These are phyloP conservation scores for Otatea glauca DNA, from an alignment of 176 grass and related monocot species.

Conservation along the genomic window DNA sequence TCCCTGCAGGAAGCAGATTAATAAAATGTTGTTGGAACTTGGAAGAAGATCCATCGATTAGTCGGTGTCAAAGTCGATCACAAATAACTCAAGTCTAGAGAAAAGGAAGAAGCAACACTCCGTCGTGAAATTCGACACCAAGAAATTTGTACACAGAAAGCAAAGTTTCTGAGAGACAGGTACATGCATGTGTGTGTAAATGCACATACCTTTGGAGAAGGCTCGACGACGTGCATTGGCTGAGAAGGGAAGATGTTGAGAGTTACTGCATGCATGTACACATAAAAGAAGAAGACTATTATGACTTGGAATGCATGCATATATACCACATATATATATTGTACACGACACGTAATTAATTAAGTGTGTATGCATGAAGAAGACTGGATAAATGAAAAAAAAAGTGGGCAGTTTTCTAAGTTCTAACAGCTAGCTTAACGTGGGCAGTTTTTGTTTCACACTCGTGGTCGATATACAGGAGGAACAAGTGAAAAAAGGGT, in stretches of 20 bases:
- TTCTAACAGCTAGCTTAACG: neutral
- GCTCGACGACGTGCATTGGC: constrained; percentile 64
- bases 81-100: neutral
- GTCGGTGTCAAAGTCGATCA: neutral
- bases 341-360: neutral
- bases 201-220: constrained; percentile 37
- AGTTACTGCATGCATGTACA: constrained; percentile 55
- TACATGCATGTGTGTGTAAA: neutral
- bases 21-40: neutral
- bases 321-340: neutral
- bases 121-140: neutral
- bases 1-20: neutral
- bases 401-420: no score
- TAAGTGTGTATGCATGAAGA: neutral
- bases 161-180: neutral
- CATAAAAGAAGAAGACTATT: neutral
- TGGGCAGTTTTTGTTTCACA: neutral
- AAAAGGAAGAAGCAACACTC: neutral
- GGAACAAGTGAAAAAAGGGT: neutral
- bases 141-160: neutral
- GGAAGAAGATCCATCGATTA: neutral
- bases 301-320: neutral
- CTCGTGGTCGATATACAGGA: neutral
- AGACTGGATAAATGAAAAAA: neutral
- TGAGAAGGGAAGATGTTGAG: constrained; percentile 83